Base-by-base conservation (phyloP, 805 yeast genomes). In the Saturnispora saitoi region DNA sequence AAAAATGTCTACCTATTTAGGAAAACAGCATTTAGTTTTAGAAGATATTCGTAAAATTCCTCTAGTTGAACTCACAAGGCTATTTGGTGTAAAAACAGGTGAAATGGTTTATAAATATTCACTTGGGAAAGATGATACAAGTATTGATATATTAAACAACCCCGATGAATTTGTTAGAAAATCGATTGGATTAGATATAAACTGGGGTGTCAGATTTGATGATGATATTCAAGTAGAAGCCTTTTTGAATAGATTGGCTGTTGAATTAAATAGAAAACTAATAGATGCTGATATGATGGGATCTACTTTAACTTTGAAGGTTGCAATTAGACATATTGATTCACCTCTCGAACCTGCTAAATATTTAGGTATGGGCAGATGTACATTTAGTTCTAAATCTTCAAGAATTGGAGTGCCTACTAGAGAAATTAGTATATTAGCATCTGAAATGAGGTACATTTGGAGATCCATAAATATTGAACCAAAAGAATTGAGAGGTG, bases 141-240 rank as follows among this genome's bases (percentile, higher is more conserved):
- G 73, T 4, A 75, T 82, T 45, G 78, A 76, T 34, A 68, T 82
- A n/a, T 62, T 78, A 29, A 52, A 62, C 8, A 70, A 71, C 30
- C 77, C 80, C 9, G 66, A 70, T 14, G 78, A 67, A 46, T 70
- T 80, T 17, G 72, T 77, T 11, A 70, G 95, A 26, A 88, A 87
- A 56, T 77, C 93, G 1, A 75, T 91, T 0, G 87, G 95, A 0
- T 84, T 89, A 4, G 98, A 91, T 59, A 83, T 91, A 26, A 86
- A 88, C 53, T 91, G 88, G 83, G 98, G 96, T 0, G 85, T 91
- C 0, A 61, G 98, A 43, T 84, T 90, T 54, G 75, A 78, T 30
- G 68, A 68, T 0, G 69, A 75, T 29, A 61, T 64, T 0, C 87
- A 91, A 58, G 77, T 83, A 22, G 90, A 83, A 52, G 54, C 48